These are phyloP conservation scores for Rehmannia glutinosa DNA, from an alignment of 257 asterid genomes.

Conservation along the genomic window DNA sequence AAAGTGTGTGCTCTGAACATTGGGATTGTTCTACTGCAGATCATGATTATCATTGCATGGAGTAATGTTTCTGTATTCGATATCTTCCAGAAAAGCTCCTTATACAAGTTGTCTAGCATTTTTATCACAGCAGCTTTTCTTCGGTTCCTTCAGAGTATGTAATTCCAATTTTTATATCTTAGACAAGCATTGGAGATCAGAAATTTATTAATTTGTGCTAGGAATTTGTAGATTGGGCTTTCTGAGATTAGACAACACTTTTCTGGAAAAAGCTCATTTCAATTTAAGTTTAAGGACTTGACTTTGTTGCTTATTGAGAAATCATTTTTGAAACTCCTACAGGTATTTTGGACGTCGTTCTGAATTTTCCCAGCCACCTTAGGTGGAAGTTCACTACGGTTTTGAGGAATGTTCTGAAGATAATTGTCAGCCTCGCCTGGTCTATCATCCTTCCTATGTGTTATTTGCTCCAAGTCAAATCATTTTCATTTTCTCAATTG, in stretches of 20 bases:
- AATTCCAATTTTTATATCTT: constrained; percentile 10
- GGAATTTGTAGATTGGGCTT: background rate
- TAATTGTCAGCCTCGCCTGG: constrained; percentile 85
- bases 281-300: constrained; percentile 5
- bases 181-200: background rate
- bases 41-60: constrained; percentile 79
- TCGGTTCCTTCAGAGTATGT: constrained; percentile 88
- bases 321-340: constrained; percentile 20
- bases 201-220: background rate
- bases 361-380: constrained; percentile 91
- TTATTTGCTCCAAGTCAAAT: constrained; percentile 52
- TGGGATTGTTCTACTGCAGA: constrained; percentile 44
- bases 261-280: constrained; percentile 2
- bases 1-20: constrained; percentile 19
- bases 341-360: constrained; percentile 81
- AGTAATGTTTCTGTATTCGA: constrained; percentile 53
- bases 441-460: constrained; percentile 67
- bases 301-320: constrained; percentile 9
- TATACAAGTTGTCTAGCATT: constrained; percentile 69
- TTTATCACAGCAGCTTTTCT: constrained; percentile 89
- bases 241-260: background rate
- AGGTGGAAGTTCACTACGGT: constrained; percentile 83
- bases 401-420: constrained; percentile 67
- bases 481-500: constrained; percentile 36
- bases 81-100: constrained; percentile 50